Base-by-base conservation (phyloP, 768 basidiomycete species). In the Daedalea quercina region DNA sequence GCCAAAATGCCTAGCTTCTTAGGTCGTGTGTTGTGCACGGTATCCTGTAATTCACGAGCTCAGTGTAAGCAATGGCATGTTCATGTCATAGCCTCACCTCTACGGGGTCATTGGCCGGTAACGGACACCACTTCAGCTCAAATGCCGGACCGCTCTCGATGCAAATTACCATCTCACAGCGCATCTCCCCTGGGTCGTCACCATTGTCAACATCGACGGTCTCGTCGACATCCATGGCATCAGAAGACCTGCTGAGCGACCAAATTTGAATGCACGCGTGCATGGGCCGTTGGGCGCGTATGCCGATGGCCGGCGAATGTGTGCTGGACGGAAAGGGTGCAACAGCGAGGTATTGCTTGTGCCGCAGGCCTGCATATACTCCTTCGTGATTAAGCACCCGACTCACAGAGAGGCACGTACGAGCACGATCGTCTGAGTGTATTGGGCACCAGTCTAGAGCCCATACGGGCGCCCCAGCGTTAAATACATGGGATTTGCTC, bases 361-460 rank as follows among this genome's bases (percentile, higher is more conserved):
- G 77, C 28, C 65, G 67, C 35, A 78, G 75, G 37, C 68, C 86
- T 89, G 53, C 3, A 33, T 28, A 31, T 2, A 46, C 48, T 41
- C 31, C 50, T 59, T n/a, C n/a, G n/a, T 15, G 40, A 40, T 34
- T 47, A 49, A 37, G 12, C 43, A n/a, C 37, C 33, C 15, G 9
- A 15, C 15, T 17, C 8, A 24, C 44, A 24, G 8, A 23, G 34
- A 12, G 13, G 23, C 45, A 63, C 75, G 59, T 60, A 88, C 88
- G 64, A 45, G 69, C 56, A 35, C 81, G 75, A 46, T 84, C 82
- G 33, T 76, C 70, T 20, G 73, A 67, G 55, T 86, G 77, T 22
- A 85, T 81, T 2, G 96, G 95, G 66, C 93, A 94, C 94, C 94
- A 98, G 58, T 94, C 92, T 33, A 95, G 63, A 2, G 84, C 90